Percentiles rank a stretch among this genome's conserved stretches.
Evolutionary conservation across 2,329 filamentous ascomycete genomes (phyloP).

Genomic region (Aspergillus bombycis): DNA sequence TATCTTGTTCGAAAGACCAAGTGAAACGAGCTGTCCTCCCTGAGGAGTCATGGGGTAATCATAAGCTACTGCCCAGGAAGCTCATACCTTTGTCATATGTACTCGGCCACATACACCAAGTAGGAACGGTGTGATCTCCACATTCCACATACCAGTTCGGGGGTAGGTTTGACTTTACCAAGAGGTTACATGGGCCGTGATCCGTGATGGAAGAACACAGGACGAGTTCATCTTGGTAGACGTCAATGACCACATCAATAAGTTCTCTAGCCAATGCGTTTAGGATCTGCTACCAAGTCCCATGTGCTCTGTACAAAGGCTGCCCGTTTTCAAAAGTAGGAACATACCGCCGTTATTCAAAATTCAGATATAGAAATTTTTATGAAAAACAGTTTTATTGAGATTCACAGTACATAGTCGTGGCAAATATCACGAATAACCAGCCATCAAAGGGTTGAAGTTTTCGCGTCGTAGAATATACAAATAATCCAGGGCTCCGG

Average conservation of each 20-base stretch:
- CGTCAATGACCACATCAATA: neutral
- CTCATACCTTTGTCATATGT: conserved; percentile 8
- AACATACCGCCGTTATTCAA: neutral
- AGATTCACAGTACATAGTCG: conserved; percentile 14
- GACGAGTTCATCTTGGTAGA: neutral
- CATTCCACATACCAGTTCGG: conserved; percentile 11
- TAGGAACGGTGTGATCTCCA: neutral
- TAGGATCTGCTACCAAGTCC: neutral
- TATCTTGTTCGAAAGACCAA: neutral
- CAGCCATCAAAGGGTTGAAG: conserved; percentile 9
- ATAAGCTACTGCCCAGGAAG: neutral
- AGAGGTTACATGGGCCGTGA: neutral
- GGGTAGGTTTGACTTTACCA: neutral
- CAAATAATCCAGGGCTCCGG: conserved; percentile 4
- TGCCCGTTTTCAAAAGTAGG: neutral
- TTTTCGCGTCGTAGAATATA: conserved; percentile 11
- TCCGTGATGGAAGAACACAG: neutral
- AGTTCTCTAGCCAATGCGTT: neutral
- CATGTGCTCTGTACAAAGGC: neutral
- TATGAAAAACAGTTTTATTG: conserved; percentile 6
- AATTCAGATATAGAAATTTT: neutral
- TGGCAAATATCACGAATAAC: conserved; percentile 8
- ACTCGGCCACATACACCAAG: conserved; percentile 1
- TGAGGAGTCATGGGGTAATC: neutral
- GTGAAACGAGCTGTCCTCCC: neutral